Evolutionary conservation across 1,284 basidiomycete genomes (phyloP).

Genomic region (Athelia sp.): DNA sequence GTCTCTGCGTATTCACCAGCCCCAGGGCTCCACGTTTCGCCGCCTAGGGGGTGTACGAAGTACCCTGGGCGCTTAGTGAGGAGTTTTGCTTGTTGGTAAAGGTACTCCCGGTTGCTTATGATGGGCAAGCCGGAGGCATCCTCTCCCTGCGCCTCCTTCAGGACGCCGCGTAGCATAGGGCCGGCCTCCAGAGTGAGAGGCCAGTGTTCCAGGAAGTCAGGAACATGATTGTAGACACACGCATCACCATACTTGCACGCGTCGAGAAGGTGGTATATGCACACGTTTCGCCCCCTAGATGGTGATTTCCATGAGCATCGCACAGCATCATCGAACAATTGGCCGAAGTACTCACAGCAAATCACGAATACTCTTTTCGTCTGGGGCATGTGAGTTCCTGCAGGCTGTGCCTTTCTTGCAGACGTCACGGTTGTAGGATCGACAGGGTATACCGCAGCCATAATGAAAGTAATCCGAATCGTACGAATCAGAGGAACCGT

Average conservation of each 20-base stretch:
- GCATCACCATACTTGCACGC: slow-evolving; percentile 26
- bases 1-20: too few species aligned
- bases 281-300: slow-evolving; percentile 34
- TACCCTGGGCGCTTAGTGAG: too few species aligned
- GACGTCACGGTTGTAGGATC: slow-evolving; percentile 45
- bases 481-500: slow-evolving; percentile 31
- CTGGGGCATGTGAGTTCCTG: slow-evolving; percentile 43
- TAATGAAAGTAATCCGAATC: slow-evolving; percentile 43
- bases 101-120: too few species aligned
- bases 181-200: too few species aligned
- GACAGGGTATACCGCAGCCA: slow-evolving; percentile 46
- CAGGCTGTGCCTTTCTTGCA: slow-evolving; percentile 36
- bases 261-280: slow-evolving; percentile 27
- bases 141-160: too few species aligned
- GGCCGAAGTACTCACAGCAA: slow-evolving; percentile 31
- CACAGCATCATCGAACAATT: not conserved
- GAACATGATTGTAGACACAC: slow-evolving; percentile 32
- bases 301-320: not conserved
- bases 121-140: too few species aligned
- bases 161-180: too few species aligned
- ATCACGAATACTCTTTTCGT: slow-evolving; percentile 46
- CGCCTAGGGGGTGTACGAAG: too few species aligned
- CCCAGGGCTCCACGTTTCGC: too few species aligned
- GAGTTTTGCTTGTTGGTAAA: too few species aligned
- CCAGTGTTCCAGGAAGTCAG: too few species aligned